Base-by-base conservation (phyloP, 306 rosid genomes). In the Myrica gale region DNA sequence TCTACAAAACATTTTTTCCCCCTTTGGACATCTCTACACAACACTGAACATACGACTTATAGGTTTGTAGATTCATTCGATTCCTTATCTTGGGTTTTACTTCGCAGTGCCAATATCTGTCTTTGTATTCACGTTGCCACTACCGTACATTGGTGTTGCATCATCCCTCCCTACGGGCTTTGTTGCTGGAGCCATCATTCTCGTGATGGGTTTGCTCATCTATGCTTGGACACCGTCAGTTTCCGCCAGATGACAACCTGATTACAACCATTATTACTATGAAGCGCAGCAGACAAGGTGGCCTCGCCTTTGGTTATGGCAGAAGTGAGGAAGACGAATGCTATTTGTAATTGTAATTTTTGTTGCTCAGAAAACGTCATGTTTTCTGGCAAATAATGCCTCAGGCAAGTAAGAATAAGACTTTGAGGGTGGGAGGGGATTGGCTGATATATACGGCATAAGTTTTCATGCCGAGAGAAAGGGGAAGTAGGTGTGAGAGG, bases 101-200 rank as follows among this genome's bases (percentile, higher is more conserved):
- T 71, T 84, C 80, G 82, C 98, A 92, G 98, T 92, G 68, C 98
- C 98, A 6, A 90, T 90, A 58, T 84, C 98, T 0, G 82, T 90
- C 46, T 92, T 79, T 54, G 57, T 90, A 83, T 90, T 92, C 88
- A 92, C 98, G 7, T 78, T 92, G 84, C 97, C 96, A 17, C 83
- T 92, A 56, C 97, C 97, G 47, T 90, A 87, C 86, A 85, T 92
- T 21, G 97, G 92, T 0, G 89, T 89, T 65, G 89, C 90, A 11
- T 79, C 94, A 37, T 78, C 98, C 23, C 88, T 92, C 81, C 98
- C 98, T 9, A 62, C 87, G 26, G 96, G 98, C 74, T 92, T 92
- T 67, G 77, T 90, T 42, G 90, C 90, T 16, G 98, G 98, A 62
- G 86, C 91, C 72, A 13, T 86, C 37, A 56, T 92, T 80, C 96